Conservation (phyloP, 2,329 filamentous ascomycete genomes). For the Teratosphaeria nubilosa region DNA sequence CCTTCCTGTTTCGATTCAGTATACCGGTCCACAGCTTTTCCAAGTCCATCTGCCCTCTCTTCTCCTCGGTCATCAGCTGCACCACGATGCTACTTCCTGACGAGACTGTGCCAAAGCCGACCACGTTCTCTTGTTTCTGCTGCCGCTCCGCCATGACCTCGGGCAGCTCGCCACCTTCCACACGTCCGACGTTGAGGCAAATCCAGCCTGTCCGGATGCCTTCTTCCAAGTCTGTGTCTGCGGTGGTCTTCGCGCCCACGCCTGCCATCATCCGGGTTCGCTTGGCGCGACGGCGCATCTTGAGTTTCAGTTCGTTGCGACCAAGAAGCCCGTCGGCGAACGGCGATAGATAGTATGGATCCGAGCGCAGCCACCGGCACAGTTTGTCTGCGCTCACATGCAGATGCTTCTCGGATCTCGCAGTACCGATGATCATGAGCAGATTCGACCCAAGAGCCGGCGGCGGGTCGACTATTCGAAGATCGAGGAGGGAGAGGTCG, state of each 20-base stretch:
- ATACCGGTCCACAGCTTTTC: conserved; percentile 50
- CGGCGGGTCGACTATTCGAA: conserved; percentile 74
- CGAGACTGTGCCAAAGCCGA: conserved; percentile 61
- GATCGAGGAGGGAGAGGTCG: conserved; percentile 67
- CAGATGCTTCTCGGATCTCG: conserved; percentile 84
- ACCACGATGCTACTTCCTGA: conserved; percentile 55
- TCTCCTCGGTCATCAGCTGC: conserved; percentile 63
- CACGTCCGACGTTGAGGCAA: conserved; percentile 75
- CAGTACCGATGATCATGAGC: conserved; percentile 86
- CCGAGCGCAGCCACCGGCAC: conserved; percentile 70
- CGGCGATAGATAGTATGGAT: conserved; percentile 57
- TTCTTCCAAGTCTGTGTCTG: conserved; percentile 59
- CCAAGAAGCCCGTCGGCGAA: conserved; percentile 82
- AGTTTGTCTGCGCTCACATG: conserved; percentile 86
- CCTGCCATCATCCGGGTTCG: conserved; percentile 71
- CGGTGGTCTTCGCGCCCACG: conserved; percentile 48
- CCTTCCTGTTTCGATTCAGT: conserved; percentile 14
- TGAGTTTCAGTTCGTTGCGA: conserved; percentile 82
- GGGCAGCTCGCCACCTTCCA: conserved; percentile 58
- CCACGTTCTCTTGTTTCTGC: conserved; percentile 45
- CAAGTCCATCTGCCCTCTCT: conserved; percentile 55
- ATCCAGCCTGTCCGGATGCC: conserved; percentile 92
- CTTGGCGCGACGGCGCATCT: conserved; percentile 68
- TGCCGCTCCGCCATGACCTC: conserved; percentile 27
- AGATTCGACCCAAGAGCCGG: conserved; percentile 79